Evolutionary conservation across 345 rosid genomes (phyloP).

Genomic region (Pugionium dolabratum): DNA sequence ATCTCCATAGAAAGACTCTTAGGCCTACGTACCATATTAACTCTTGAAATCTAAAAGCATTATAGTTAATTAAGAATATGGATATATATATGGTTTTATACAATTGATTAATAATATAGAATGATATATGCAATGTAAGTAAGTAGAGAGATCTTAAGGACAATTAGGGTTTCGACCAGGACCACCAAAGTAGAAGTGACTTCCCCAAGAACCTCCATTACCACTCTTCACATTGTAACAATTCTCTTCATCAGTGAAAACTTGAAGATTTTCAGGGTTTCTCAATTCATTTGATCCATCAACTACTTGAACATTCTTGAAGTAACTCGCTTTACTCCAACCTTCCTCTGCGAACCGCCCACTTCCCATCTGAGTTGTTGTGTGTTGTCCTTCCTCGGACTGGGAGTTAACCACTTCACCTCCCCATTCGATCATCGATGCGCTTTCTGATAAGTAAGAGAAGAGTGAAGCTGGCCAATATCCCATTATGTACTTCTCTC

Average conservation of each 20-base stretch:
- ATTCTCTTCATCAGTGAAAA: slow-evolving; percentile 60
- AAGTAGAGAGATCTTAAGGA: slow-evolving; percentile 45
- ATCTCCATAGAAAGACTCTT: no score
- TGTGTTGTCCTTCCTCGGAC: slow-evolving; percentile 58
- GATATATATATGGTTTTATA: slow-evolving; percentile 37
- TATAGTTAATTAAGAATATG: slow-evolving; percentile 34
- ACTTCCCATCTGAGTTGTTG: slow-evolving; percentile 75
- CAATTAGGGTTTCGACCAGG: slow-evolving; percentile 67
- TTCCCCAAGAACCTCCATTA: slow-evolving; percentile 63
- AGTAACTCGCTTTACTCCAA: slow-evolving; percentile 62
- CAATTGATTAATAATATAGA: slow-evolving; percentile 39
- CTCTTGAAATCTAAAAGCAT: slow-evolving; percentile 21
- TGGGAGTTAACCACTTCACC: slow-evolving; percentile 72
- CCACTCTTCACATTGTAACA: slow-evolving; percentile 68
- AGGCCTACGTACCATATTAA: no score
- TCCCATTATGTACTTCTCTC: slow-evolving; percentile 60
- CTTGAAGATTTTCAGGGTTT: slow-evolving; percentile 55
- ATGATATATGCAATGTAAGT: slow-evolving; percentile 26
- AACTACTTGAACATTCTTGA: slow-evolving; percentile 65
- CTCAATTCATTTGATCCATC: slow-evolving; percentile 61
- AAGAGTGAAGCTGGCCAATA: slow-evolving; percentile 72
- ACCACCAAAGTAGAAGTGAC: slow-evolving; percentile 70
- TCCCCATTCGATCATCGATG: slow-evolving; percentile 81
- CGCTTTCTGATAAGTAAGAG: slow-evolving; percentile 66
- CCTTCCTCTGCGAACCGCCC: slow-evolving; percentile 70